Evolutionary conservation across 2,329 filamentous ascomycete species (phyloP).

Genomic region (Colletotrichum orbiculare): DNA sequence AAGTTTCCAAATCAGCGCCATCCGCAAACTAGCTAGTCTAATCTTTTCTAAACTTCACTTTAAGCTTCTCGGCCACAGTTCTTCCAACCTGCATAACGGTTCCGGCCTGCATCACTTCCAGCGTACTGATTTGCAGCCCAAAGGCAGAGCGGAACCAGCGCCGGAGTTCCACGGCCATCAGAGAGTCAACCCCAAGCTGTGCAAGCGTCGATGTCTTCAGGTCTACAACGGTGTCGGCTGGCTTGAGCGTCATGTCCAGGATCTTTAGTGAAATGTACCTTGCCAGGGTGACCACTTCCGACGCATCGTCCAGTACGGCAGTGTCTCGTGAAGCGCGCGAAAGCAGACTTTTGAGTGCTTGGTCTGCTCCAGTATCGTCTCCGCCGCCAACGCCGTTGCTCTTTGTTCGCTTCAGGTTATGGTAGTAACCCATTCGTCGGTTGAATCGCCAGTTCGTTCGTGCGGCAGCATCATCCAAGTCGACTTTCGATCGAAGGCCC

Average conservation of each 20-base stretch:
- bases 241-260: slow-evolving; percentile 5
- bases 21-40: too few species aligned
- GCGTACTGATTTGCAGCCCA: background rate
- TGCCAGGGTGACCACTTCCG: background rate
- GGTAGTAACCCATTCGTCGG: slow-evolving; percentile 8
- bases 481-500: background rate
- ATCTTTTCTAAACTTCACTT: background rate
- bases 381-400: background rate
- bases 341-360: background rate
- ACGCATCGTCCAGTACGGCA: background rate
- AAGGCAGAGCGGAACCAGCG: slow-evolving; percentile 5
- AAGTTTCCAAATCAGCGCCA: too few species aligned
- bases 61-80: background rate
- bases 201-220: background rate
- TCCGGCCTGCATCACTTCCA: slow-evolving; percentile 3
- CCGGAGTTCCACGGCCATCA: slow-evolving; percentile 2
- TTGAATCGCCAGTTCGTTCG: slow-evolving; percentile 8
- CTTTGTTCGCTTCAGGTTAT: background rate
- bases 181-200: background rate
- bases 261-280: background rate
- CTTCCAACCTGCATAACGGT: slow-evolving; percentile 1
- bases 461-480: background rate
- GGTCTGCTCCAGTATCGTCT: background rate
- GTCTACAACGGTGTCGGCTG: background rate
- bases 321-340: background rate